Base-by-base conservation (phyloP, 768 basidiomycete species). In the Candolleomyces efflorescens region DNA sequence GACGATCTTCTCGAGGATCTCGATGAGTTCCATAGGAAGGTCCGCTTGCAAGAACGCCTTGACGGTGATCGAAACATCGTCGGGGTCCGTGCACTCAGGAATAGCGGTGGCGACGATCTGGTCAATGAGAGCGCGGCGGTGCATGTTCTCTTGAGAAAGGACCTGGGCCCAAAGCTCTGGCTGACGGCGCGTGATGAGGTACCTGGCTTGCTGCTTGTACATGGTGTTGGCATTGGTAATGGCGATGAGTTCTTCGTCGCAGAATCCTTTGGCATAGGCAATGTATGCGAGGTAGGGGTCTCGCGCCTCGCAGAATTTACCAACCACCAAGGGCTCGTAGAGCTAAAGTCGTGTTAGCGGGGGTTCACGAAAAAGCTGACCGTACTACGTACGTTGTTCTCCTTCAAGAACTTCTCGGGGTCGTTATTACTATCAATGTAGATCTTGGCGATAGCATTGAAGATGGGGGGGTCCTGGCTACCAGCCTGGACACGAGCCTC, bases 191-290 rank as follows among this genome's bases (percentile, higher is more conserved):
- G 95, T 97, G 68, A 98, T 92, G 58, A 99, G 85, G 74, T 99
- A 99, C 26, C 97, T 89, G 53, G 97, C 92, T 73, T 98, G 97
- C 67, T 99, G 96, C 75, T 98, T 99, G 83, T 95, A 99, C 97
- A 99, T 99, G 12, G 94, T 88, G 77, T 99, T 99, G 63, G 96
- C 95, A 69, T 98, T 98, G 49, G 97, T 98, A 71, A 99, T 96
- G 20, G 85, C 72, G 67, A 99, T 95, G 59, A 99, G 83, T 73
- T 99, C 97, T 5, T 98, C 94, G 63, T 99, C 97, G 69, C 97
- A 99, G 73, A 98, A 90, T 57, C 97, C 97, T 71, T 98, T 98
- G 38, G 97, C 97, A 68, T 98, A 99, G 0, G 97, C 97, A 64
- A 99, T 98, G 75, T 96, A 99, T 22, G 97, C 97, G 58, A 99